phyloP scores from a whole-genome alignment of 129 eudicot genomes.

The Escallonia herrerae region DNA sequence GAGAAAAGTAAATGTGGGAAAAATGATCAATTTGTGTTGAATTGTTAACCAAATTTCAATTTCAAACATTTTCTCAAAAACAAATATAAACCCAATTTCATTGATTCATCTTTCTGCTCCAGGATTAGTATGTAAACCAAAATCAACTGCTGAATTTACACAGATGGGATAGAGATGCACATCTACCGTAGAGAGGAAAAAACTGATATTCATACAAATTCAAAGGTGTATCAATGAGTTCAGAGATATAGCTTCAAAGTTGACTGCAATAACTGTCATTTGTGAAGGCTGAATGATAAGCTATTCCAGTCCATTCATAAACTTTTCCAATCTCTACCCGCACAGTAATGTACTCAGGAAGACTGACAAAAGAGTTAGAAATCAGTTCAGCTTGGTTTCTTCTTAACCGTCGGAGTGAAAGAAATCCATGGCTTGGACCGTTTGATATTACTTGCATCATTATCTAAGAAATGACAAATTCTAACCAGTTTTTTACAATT shows the following conservation, averaged over 20 bases:
- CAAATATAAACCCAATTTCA: too few relatives aligned
- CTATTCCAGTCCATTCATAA: background rate
- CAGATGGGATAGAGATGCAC: too few relatives aligned
- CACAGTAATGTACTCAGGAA: background rate
- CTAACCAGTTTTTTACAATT: background rate
- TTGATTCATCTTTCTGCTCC: too few relatives aligned
- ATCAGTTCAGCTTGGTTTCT: background rate
- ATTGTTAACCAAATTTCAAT: too few relatives aligned
- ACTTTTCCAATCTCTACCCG: background rate
- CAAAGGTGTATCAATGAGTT: background rate
- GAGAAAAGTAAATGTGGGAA: too few relatives aligned
- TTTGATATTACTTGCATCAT: background rate
- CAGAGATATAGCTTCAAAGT: background rate
- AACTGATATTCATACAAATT: too few relatives aligned
- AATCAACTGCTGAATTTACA: too few relatives aligned
- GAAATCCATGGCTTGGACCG: background rate
- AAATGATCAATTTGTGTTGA: too few relatives aligned
- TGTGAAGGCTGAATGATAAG: background rate
- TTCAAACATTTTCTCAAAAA: too few relatives aligned
- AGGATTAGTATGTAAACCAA: too few relatives aligned
- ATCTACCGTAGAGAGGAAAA: too few relatives aligned
- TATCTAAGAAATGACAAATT: background rate
- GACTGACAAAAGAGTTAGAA: background rate
- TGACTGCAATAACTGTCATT: background rate
- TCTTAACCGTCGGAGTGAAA: background rate